These are phyloP conservation scores for Gymnopilus dilepis DNA, from an alignment of 768 basidiomycete species.

Conservation along the genomic window DNA sequence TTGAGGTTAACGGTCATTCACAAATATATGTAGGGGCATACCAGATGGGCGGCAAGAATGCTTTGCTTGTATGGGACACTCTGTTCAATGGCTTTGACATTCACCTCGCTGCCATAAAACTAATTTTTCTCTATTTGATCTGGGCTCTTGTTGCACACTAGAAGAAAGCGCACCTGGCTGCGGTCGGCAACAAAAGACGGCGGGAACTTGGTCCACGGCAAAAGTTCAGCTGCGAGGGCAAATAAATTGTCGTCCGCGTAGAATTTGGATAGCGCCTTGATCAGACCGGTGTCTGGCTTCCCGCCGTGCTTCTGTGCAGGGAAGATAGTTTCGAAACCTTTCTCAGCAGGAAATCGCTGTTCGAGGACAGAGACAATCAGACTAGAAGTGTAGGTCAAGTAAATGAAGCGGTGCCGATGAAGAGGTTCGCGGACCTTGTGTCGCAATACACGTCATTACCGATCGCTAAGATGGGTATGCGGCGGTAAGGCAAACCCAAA, in stretches of 20 bases:
- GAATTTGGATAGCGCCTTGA: slow-evolving; percentile 52
- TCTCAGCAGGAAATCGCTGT: slow-evolving; percentile 55
- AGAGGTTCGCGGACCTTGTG: slow-evolving; percentile 41
- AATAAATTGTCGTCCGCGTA: slow-evolving; percentile 54
- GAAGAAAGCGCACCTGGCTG: slow-evolving; percentile 41
- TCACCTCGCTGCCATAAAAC: slow-evolving; percentile 42
- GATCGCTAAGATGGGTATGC: slow-evolving; percentile 64
- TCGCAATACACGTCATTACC: slow-evolving; percentile 68
- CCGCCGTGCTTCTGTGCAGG: slow-evolving; percentile 48
- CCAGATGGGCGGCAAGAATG: slow-evolving; percentile 52
- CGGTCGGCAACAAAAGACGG: slow-evolving; percentile 54
- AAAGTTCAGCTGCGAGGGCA: slow-evolving; percentile 38
- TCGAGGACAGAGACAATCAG: slow-evolving; percentile 58
- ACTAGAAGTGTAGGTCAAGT: slow-evolving; percentile 24
- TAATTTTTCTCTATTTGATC: no score
- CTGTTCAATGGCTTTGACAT: slow-evolving; percentile 41
- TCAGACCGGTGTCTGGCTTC: slow-evolving; percentile 48
- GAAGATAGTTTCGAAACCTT: slow-evolving; percentile 54
- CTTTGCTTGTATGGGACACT: slow-evolving; percentile 39
- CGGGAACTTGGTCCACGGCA: slow-evolving; percentile 56
- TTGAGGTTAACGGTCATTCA: neutral
- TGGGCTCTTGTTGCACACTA: no score
- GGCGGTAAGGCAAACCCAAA: slow-evolving; percentile 59
- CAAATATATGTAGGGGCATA: slow-evolving; percentile 26
- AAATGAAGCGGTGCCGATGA: neutral